Conservation (phyloP, 169 alveolate genomes). For the Prorocentrum cordatum region DNA sequence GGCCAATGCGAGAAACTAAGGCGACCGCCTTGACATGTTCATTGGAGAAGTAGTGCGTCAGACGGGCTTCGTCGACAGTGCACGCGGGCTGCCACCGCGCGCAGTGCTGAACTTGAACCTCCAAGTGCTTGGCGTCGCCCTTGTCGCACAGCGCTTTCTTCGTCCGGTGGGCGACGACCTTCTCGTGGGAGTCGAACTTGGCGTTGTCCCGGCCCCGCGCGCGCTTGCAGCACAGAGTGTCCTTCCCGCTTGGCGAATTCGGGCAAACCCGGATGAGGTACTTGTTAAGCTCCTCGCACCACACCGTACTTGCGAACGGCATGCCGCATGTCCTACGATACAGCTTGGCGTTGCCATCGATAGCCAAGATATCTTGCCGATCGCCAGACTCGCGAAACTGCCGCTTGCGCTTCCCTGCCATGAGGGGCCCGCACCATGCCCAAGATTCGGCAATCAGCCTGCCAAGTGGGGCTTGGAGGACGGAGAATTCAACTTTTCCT, state of each 20-base stretch:
- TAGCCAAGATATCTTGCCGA: not conserved
- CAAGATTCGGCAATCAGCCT: not conserved
- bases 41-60: not conserved
- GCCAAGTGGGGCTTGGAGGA: not conserved
- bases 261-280: not conserved
- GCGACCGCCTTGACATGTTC: not conserved
- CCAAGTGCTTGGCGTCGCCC: not conserved
- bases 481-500: not conserved
- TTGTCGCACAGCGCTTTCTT: not conserved
- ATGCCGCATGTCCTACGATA: not conserved
- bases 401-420: not conserved
- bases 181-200: not conserved
- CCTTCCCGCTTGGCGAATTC: not conserved
- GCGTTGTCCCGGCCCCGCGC: not conserved
- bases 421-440: not conserved
- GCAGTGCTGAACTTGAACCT: not conserved
- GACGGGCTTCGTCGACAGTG: not conserved
- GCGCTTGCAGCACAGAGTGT: not conserved
- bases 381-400: not conserved
- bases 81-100: constrained; percentile 6
- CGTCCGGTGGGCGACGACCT: not conserved
- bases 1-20: too few relatives aligned
- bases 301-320: not conserved
- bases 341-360: not conserved
- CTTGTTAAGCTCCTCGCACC: not conserved